Percentiles rank a stretch among this genome's conserved stretches.
These are phyloP conservation scores for Pyrenula aspistea DNA, from an alignment of 495 filamentous ascomycete species.

Conservation along the genomic window DNA sequence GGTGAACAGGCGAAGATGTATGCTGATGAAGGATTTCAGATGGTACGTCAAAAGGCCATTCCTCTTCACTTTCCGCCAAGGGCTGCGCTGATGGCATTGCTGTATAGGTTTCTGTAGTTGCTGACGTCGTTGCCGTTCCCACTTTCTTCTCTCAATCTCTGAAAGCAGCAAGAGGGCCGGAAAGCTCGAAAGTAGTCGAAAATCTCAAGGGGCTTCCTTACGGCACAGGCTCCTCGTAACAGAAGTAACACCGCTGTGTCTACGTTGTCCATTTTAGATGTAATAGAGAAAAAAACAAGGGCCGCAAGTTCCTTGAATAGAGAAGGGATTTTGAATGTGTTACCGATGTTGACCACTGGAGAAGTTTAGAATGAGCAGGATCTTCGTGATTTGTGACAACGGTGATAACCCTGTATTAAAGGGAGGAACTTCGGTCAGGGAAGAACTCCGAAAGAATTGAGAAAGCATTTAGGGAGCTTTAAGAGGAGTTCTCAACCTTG, in stretches of 20 bases:
- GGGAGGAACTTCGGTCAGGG: no score
- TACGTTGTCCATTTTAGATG: no score
- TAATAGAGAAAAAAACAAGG: conserved; percentile 16
- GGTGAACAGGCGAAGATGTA: conserved; percentile 51
- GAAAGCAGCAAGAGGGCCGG: conserved; percentile 18
- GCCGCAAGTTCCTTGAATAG: no score
- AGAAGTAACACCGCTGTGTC: background rate
- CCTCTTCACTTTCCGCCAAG: background rate
- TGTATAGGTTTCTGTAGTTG: conserved; percentile 29
- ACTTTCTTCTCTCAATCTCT: conserved; percentile 22
- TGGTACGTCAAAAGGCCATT: conserved; percentile 47
- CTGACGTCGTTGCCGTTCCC: conserved; percentile 42
- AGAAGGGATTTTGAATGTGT: no score
- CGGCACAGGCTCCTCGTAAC: background rate
- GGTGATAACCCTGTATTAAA: no score
- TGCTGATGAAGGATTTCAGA: conserved; percentile 58
- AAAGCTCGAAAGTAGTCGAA: conserved; percentile 10
- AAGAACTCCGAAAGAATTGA: no score
- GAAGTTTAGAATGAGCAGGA: no score
- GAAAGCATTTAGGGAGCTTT: no score
- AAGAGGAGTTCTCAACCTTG: conserved; percentile 46
- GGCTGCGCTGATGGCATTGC: background rate
- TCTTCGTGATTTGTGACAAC: no score
- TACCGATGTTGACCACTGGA: no score
- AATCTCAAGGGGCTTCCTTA: background rate